Percentiles rank a stretch among this genome's conserved stretches.
Conservation (phyloP, 2,329 filamentous ascomycete species). For the Fusarium keratoplasticum region DNA sequence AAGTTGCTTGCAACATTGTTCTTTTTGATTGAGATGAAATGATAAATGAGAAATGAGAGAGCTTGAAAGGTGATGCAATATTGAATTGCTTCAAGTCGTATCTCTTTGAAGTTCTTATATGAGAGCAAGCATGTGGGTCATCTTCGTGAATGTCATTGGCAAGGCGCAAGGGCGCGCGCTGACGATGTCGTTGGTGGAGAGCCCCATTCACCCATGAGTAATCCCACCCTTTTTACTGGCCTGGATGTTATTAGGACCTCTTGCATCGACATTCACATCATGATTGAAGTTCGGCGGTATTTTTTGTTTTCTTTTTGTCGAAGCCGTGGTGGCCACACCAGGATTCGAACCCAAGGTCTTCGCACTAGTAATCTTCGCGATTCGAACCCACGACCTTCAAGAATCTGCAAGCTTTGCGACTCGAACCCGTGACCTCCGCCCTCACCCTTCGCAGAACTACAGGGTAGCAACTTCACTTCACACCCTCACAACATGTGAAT, state of each 20-base stretch:
- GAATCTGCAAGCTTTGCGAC: neutral
- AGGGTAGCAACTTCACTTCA: neutral
- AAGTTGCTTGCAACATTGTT: constrained; percentile 32
- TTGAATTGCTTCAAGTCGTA: neutral
- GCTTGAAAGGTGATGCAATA: neutral
- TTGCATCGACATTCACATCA: too few species aligned
- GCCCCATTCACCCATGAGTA: neutral
- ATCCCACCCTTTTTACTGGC: neutral
- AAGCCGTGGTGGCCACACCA: neutral
- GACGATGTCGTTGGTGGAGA: neutral
- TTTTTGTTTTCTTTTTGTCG: neutral
- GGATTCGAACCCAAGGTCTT: neutral
- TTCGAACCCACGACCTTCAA: neutral
- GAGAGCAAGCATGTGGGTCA: neutral
- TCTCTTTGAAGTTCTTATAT: neutral
- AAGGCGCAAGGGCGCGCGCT: constrained; percentile 19
- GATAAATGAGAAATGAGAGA: neutral
- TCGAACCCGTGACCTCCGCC: neutral
- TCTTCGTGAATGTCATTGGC: constrained; percentile 1
- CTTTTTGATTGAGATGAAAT: neutral
- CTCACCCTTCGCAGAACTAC: neutral
- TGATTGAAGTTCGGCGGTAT: neutral
- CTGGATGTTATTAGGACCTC: neutral
- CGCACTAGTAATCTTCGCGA: neutral
- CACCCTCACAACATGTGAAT: neutral